Conservation (phyloP, 2,329 filamentous ascomycete genomes). For the Grosmannia huntii region DNA sequence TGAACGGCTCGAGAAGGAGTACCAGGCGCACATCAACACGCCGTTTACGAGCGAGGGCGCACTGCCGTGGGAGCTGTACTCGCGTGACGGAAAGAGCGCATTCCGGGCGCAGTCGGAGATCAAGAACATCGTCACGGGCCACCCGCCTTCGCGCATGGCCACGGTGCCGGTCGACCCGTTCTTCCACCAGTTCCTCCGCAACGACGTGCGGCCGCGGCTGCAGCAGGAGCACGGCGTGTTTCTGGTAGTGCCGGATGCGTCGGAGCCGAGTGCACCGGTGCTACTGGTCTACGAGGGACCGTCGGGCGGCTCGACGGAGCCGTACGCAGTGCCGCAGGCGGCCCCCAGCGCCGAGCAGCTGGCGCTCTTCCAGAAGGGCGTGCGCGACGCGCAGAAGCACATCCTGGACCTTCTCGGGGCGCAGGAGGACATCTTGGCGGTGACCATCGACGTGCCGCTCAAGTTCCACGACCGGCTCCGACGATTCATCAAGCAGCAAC, state of each 20-base stretch:
- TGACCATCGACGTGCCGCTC: conserved; percentile 42
- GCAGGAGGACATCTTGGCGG: conserved; percentile 41
- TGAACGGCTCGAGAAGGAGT: conserved; percentile 64
- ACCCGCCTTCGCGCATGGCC: conserved; percentile 60
- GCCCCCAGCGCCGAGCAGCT: conserved; percentile 38
- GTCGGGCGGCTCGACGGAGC: conserved; percentile 19
- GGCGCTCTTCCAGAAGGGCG: conserved; percentile 38
- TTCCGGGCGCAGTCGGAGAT: conserved; percentile 66
- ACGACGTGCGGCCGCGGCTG: conserved; percentile 49
- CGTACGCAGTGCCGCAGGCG: conserved; percentile 38
- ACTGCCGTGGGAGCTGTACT: conserved; percentile 79
- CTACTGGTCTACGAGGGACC: conserved; percentile 64
- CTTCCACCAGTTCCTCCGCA: conserved; percentile 61
- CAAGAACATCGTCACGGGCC: conserved; percentile 57
- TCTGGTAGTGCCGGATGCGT: conserved; percentile 54
- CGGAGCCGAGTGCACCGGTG: conserved; percentile 46
- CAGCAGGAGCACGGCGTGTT: conserved; percentile 60
- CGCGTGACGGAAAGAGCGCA: conserved; percentile 71
- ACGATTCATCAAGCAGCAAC: conserved; percentile 52
- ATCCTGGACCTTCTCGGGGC: conserved; percentile 44
- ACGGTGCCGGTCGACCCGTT: conserved; percentile 62
- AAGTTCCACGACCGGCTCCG: conserved; percentile 52
- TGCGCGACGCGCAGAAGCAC: conserved; percentile 43
- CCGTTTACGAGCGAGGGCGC: conserved; percentile 56
- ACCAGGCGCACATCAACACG: conserved; percentile 79